Evolutionary conservation across 2,329 filamentous ascomycete species (phyloP).

Genomic region (Coniochaeta ligniaria): DNA sequence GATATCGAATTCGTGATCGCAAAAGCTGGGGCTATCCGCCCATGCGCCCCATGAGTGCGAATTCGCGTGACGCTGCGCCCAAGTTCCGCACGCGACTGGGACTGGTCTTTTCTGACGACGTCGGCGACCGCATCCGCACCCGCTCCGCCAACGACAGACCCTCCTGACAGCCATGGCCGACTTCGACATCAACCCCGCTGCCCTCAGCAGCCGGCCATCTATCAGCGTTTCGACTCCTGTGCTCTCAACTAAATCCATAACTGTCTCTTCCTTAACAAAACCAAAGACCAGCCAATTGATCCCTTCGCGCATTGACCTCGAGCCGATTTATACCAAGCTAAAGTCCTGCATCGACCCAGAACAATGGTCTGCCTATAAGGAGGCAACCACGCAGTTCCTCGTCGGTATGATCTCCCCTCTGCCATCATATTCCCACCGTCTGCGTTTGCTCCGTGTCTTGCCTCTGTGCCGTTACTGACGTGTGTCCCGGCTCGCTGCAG

Average conservation of each 20-base stretch:
- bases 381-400: conserved; percentile 54
- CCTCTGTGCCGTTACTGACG: not conserved
- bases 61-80: conserved; percentile 36
- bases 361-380: conserved; percentile 59
- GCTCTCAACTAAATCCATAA: conserved; percentile 50
- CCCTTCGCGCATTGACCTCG: conserved; percentile 59
- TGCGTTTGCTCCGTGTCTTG: not conserved
- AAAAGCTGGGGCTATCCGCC: conserved; percentile 24
- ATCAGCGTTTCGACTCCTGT: conserved; percentile 52
- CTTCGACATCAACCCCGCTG: conserved; percentile 62
- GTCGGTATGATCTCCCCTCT: conserved; percentile 37
- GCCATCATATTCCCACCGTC: conserved; percentile 10
- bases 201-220: conserved; percentile 57
- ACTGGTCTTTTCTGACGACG: conserved; percentile 9
- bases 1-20: conserved; percentile 33
- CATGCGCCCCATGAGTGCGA: conserved; percentile 34
- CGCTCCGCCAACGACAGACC: conserved; percentile 6
- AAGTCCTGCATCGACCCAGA: conserved; percentile 53
- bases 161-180: conserved; percentile 12
- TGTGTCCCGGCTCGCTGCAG: conserved; percentile 25
- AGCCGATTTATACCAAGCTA: conserved; percentile 55
- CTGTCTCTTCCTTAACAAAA: conserved; percentile 43
- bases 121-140: conserved; percentile 8
- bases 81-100: conserved; percentile 38
- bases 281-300: conserved; percentile 51